Evolutionary conservation across 768 basidiomycete genomes (phyloP).

Genomic region (Kwoniella sp.): DNA sequence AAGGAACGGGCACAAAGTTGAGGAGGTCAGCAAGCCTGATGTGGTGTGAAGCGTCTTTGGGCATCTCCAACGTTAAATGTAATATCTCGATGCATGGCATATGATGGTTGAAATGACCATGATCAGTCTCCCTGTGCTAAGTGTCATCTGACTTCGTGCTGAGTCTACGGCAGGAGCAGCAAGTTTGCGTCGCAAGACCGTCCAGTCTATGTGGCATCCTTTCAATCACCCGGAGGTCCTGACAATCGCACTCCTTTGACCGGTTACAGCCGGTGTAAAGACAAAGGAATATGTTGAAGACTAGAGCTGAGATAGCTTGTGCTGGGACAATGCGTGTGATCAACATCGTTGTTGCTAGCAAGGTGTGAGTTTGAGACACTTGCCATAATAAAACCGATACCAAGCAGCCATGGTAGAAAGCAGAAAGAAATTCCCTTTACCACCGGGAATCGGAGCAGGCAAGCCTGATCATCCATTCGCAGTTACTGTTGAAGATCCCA

Average conservation of each 20-base stretch:
- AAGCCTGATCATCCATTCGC: constrained; percentile 45
- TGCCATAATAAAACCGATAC: background rate
- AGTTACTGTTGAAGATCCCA: constrained; percentile 40
- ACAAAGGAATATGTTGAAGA: background rate
- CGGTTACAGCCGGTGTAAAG: background rate
- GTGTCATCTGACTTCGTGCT: too few relatives aligned
- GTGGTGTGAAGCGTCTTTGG: background rate
- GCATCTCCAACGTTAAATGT: too few relatives aligned
- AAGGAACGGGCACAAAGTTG: constrained; percentile 4
- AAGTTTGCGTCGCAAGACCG: too few relatives aligned
- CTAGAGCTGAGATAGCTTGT: too few relatives aligned
- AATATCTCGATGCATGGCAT: too few relatives aligned
- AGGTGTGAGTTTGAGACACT: too few relatives aligned
- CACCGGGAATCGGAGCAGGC: constrained; percentile 36
- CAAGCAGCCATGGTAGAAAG: background rate
- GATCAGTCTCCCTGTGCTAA: too few relatives aligned
- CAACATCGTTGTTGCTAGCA: too few relatives aligned
- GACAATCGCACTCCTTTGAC: background rate
- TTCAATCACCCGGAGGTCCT: background rate
- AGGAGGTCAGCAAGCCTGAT: constrained; percentile 1
- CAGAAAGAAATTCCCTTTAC: constrained; percentile 22
- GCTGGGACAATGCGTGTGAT: too few relatives aligned
- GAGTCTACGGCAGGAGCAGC: too few relatives aligned
- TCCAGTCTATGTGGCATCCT: background rate
- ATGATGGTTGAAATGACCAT: too few relatives aligned